Evolutionary conservation across 2,329 filamentous ascomycete genomes (phyloP).

Genomic region (Penicillium sp.): DNA sequence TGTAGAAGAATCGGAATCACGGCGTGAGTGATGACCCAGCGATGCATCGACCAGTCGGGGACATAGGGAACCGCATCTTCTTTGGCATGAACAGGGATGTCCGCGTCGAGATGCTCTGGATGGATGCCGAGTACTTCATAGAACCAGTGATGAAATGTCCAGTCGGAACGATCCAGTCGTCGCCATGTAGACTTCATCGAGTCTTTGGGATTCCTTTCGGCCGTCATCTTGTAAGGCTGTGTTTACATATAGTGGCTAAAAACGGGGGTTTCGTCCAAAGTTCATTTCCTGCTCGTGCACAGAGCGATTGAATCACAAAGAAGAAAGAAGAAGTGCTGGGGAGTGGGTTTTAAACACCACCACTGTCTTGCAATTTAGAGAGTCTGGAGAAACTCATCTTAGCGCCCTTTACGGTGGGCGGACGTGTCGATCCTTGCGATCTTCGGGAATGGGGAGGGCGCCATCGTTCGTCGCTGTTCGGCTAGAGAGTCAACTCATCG

Average conservation of each 20-base stretch:
- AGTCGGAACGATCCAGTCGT: conserved; percentile 16
- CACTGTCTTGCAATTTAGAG: neutral
- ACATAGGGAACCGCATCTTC: conserved; percentile 19
- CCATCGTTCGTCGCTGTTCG: too few relatives aligned
- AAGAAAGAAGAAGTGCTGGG: too few relatives aligned
- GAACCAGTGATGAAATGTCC: conserved; percentile 22
- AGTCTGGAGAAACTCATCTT: neutral
- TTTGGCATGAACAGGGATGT: conserved; percentile 17
- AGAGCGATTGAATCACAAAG: too few relatives aligned
- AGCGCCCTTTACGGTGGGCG: too few relatives aligned
- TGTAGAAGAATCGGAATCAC: conserved; percentile 19
- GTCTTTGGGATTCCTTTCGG: conserved; percentile 20
- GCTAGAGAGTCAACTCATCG: neutral
- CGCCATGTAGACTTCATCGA: conserved; percentile 27
- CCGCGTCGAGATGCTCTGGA: conserved; percentile 16
- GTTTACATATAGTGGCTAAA: neutral
- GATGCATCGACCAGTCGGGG: conserved; percentile 21
- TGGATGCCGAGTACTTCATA: conserved; percentile 21
- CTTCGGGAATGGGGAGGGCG: too few relatives aligned
- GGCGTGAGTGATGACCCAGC: conserved; percentile 21
- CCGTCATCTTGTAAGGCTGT: conserved; percentile 3
- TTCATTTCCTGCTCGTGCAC: too few relatives aligned
- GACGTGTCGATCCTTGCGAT: too few relatives aligned
- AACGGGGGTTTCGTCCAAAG: too few relatives aligned
- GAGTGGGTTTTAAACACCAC: too few relatives aligned